These are phyloP conservation scores for Epichloe glyceriae DNA, from an alignment of 2,329 filamentous ascomycete species.

Conservation along the genomic window DNA sequence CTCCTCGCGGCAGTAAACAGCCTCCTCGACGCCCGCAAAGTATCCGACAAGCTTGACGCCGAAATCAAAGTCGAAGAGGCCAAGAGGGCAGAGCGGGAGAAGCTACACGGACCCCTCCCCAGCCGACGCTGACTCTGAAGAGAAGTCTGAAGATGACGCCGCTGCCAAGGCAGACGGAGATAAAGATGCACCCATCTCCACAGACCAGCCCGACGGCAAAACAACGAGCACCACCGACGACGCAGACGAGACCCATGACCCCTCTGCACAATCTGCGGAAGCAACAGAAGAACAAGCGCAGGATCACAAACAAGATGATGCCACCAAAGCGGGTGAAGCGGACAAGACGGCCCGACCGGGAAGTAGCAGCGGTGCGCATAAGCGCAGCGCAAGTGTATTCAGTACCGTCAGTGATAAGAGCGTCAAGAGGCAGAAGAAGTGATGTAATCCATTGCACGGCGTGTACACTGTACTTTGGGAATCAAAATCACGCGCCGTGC, in stretches of 20 bases:
- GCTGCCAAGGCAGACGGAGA: slow-evolving; percentile 7
- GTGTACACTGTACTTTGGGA: slow-evolving; percentile 12
- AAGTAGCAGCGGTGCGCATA: slow-evolving; percentile 39
- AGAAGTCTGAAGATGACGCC: neutral
- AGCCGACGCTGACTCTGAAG: neutral
- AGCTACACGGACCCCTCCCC: slow-evolving; percentile 12
- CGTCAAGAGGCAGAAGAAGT: slow-evolving; percentile 43
- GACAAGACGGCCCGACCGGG: slow-evolving; percentile 21
- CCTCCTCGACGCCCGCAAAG: slow-evolving; percentile 61
- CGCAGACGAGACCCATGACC: slow-evolving; percentile 6
- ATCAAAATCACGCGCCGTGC: slow-evolving; percentile 6
- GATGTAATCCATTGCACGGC: neutral
- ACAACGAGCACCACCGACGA: slow-evolving; percentile 3
- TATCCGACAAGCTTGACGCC: slow-evolving; percentile 61
- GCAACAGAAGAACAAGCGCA: slow-evolving; percentile 6
- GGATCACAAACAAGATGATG: neutral
- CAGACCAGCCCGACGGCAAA: slow-evolving; percentile 12
- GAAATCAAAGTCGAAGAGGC: slow-evolving; percentile 51
- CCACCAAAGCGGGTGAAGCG: slow-evolving; percentile 8
- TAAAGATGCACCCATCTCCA: slow-evolving; percentile 2
- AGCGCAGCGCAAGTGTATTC: slow-evolving; percentile 73
- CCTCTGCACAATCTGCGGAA: slow-evolving; percentile 3
- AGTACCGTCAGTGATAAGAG: slow-evolving; percentile 56
- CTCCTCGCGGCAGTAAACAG: slow-evolving; percentile 55
- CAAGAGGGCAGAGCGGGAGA: slow-evolving; percentile 41